Evolutionary conservation across 768 basidiomycete genomes (phyloP), one percentile per base, ranked within the genome.

Genomic region (Russula sp.): DNA sequence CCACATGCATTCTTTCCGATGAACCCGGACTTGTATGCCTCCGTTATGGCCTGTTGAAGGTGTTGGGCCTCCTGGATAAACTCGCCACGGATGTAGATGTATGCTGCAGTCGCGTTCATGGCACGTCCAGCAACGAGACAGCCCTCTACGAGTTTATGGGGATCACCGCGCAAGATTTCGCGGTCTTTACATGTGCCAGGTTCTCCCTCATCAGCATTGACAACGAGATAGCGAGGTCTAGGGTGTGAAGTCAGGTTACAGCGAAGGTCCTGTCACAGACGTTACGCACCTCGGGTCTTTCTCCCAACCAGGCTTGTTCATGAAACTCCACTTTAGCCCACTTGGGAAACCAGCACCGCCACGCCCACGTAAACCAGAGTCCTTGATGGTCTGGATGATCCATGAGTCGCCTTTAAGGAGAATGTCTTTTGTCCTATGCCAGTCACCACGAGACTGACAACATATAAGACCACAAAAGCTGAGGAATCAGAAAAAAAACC

Each of bases 261-360:
- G 20, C 6, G 26, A 48, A 38, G 69, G 54, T n/a, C 6, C 38
- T 34, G 42, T 26, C 22, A 32, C 36, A 30, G 42, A 42, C 22
- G 51, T 70, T 78, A 63, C 65, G 52, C 10, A 91, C 88, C 92
- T 81, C 69, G 85, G 86, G 72, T 98, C 96, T 73, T 91, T 89
- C 79, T 98, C 86, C 96, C 96, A 98, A 30, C 88, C 87, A n/a
- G 94, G 95, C 77, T 98, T 99, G 82, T 99, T 98, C 96, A 98
- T 96, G 75, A 94, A 94, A 72, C 88, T 61, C 61, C 61, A 98
- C 74, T 98, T 98, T 70, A 98, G 80, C 26, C 96, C 96, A 68
- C 88, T 90, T 0, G 96, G 96, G 74, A 99, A 99, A 32, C 96
- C 96, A 48, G 96, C 96, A 58, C 96, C 96, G 57, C 96, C 96